Evolutionary conservation across 2,329 filamentous ascomycete species (phyloP).

Genomic region (Fusarium sp.): DNA sequence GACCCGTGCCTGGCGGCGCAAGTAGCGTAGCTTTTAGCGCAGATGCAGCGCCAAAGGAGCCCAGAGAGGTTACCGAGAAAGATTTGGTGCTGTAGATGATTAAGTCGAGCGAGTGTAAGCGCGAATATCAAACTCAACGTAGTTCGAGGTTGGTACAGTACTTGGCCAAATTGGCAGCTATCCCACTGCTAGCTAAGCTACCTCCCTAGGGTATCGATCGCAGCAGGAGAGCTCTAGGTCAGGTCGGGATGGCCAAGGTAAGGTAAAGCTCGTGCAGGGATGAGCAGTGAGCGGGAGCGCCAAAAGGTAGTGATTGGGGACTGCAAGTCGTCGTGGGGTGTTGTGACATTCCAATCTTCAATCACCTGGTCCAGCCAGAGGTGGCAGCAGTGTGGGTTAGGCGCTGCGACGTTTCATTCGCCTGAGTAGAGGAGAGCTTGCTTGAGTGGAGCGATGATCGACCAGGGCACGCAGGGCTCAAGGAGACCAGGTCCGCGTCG

Average conservation of each 20-base stretch:
- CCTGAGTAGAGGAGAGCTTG: constrained; percentile 45
- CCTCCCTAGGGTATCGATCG: neutral
- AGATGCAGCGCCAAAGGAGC: constrained; percentile 43
- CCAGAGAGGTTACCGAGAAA: constrained; percentile 31
- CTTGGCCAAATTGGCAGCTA: constrained; percentile 9
- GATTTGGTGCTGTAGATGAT: constrained; percentile 18
- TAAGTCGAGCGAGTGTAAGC: constrained; percentile 22
- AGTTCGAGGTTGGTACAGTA: neutral
- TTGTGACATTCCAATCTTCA: constrained; percentile 49
- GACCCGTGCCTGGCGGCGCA: constrained; percentile 49
- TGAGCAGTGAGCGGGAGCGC: constrained; percentile 41
- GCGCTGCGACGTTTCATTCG: constrained; percentile 53
- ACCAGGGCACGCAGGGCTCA: constrained; percentile 47
- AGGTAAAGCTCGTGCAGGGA: constrained; percentile 35
- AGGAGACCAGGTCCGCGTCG: constrained; percentile 26
- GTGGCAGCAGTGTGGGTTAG: constrained; percentile 48
- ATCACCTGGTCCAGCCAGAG: constrained; percentile 48
- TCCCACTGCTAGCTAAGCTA: constrained; percentile 14
- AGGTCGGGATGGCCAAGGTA: constrained; percentile 14
- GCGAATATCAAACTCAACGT: constrained; percentile 16
- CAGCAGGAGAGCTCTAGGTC: constrained; percentile 14
- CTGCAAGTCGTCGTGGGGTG: constrained; percentile 44
- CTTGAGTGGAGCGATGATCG: constrained; percentile 49
- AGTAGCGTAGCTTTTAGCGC: constrained; percentile 48
- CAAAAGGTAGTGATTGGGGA: constrained; percentile 44